A percentile compares a stretch with the other conserved stretches of the same genome.
These are phyloP conservation scores for Linanthus parryae DNA, from an alignment of 148 eudicot genomes.

Conservation along the genomic window DNA sequence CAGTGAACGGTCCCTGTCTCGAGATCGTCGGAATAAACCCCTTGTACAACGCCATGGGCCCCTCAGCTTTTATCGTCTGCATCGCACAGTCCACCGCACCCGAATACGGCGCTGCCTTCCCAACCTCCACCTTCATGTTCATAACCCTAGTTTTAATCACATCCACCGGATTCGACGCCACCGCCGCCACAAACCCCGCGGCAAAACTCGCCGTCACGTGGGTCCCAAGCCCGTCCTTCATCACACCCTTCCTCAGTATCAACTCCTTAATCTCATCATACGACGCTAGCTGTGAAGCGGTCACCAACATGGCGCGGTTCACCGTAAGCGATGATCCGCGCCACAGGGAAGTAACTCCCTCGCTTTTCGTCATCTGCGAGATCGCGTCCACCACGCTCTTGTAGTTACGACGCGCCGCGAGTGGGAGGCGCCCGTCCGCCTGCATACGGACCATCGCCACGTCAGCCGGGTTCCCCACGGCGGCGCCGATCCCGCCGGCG, in stretches of 20 bases:
- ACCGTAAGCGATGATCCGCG: slow-evolving; percentile 89
- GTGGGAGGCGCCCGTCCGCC: slow-evolving; percentile 95
- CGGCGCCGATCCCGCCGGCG: slow-evolving; percentile 90
- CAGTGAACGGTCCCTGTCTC: slow-evolving; percentile 89
- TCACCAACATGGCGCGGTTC: slow-evolving; percentile 91
- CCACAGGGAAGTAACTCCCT: slow-evolving; percentile 66
- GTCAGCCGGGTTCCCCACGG: slow-evolving; percentile 94
- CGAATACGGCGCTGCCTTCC: slow-evolving; percentile 43
- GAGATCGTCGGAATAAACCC: slow-evolving; percentile 85
- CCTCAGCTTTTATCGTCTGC: slow-evolving; percentile 61
- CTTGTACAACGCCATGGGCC: slow-evolving; percentile 66
- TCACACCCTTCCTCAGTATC: slow-evolving; percentile 35
- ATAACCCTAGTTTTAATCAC: slow-evolving; percentile 87
- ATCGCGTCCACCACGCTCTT: slow-evolving; percentile 67
- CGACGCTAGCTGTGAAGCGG: slow-evolving; percentile 82
- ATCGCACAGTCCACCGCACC: slow-evolving; percentile 79
- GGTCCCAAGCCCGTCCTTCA: slow-evolving; percentile 83
- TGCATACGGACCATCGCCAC: slow-evolving; percentile 99
- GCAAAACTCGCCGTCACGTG: slow-evolving; percentile 84
- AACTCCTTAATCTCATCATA: slow-evolving; percentile 73
- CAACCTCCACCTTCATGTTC: slow-evolving; percentile 76
- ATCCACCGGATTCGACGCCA: slow-evolving; percentile 80
- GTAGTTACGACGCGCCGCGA: slow-evolving; percentile 51
- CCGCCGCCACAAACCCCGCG: slow-evolving; percentile 93
- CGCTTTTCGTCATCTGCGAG: slow-evolving; percentile 41